Conservation (phyloP, 805 yeast genomes). For the Saturnispora quitensis region DNA sequence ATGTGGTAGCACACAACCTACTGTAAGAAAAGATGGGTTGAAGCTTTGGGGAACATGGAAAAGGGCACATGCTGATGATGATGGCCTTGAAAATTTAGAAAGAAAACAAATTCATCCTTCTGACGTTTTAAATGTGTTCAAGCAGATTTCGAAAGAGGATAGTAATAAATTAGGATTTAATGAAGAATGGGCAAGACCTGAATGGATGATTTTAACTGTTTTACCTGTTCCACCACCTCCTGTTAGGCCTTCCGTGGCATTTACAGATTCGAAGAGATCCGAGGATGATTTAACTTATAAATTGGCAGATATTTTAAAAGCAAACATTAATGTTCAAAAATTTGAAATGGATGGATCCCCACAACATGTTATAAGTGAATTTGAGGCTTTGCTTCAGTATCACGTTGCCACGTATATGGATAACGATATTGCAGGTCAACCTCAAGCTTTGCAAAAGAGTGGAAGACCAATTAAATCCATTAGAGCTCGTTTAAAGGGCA, state of each 20-base stretch:
- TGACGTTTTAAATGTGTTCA: conserved; percentile 85
- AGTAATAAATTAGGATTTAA: conserved; percentile 77
- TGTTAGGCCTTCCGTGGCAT: conserved; percentile 96
- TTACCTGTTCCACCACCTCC: conserved; percentile 99
- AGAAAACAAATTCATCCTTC: conserved; percentile 79
- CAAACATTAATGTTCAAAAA: conserved; percentile 94
- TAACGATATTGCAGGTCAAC: conserved; percentile 99
- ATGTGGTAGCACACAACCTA: conserved; percentile 95
- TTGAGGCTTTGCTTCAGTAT: conserved; percentile 89
- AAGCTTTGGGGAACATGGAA: conserved; percentile 99
- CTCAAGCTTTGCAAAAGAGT: conserved; percentile 96
- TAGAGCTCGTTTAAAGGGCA: conserved; percentile 99
- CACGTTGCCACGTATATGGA: conserved; percentile 99
- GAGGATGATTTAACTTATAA: conserved; percentile 98
- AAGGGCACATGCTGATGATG: conserved; percentile 66
- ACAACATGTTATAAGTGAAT: conserved; percentile 94
- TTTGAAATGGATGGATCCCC: conserved; percentile 99
- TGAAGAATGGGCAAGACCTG: conserved; percentile 96
- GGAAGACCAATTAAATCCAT: conserved; percentile 98
- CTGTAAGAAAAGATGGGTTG: conserved; percentile 90
- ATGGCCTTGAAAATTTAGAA: conserved; percentile 75
- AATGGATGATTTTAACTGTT: conserved; percentile 96
- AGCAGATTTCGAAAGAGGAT: conserved; percentile 82
- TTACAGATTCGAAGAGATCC: conserved; percentile 96
- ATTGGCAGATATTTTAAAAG: conserved; percentile 92